Evolutionary conservation across 2,329 filamentous ascomycete genomes (phyloP).

Genomic region (Claviceps maximensis): DNA sequence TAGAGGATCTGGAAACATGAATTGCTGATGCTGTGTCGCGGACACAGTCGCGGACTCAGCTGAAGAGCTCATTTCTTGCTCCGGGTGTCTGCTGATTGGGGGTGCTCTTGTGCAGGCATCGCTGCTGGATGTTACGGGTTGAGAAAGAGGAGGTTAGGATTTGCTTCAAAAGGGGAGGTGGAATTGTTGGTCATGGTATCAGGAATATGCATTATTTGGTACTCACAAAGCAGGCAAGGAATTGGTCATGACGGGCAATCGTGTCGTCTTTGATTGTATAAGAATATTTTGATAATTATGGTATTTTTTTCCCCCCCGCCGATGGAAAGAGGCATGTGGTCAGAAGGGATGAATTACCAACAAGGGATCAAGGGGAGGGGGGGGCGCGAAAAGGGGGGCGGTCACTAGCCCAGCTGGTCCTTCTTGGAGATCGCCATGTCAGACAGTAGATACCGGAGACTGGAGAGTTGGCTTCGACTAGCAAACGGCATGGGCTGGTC

Average conservation of each 20-base stretch:
- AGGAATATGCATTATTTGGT: background rate
- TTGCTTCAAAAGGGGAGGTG: too few relatives aligned
- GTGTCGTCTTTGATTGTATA: too few relatives aligned
- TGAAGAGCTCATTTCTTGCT: background rate
- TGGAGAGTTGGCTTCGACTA: too few relatives aligned
- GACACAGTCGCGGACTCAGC: background rate
- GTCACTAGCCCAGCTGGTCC: too few relatives aligned
- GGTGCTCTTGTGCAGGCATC: slow-evolving; percentile 1
- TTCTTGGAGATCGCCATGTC: too few relatives aligned
- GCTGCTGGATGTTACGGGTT: background rate
- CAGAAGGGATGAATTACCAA: too few relatives aligned
- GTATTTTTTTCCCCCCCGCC: too few relatives aligned
- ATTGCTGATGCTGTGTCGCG: background rate
- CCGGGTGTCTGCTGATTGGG: background rate
- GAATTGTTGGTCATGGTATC: background rate
- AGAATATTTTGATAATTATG: too few relatives aligned
- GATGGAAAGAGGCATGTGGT: too few relatives aligned
- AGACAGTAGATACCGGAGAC: too few relatives aligned
- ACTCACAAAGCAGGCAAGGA: slow-evolving; percentile 3
- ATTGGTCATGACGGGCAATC: background rate
- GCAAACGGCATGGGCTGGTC: background rate
- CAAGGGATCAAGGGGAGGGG: too few relatives aligned
- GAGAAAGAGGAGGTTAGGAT: background rate
- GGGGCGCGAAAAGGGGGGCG: too few relatives aligned
- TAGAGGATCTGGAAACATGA: background rate